A percentile compares a stretch with the other conserved stretches of the same genome.
Conservation (phyloP, 2,329 filamentous ascomycete species). For the Phaeosphaeria sp. region DNA sequence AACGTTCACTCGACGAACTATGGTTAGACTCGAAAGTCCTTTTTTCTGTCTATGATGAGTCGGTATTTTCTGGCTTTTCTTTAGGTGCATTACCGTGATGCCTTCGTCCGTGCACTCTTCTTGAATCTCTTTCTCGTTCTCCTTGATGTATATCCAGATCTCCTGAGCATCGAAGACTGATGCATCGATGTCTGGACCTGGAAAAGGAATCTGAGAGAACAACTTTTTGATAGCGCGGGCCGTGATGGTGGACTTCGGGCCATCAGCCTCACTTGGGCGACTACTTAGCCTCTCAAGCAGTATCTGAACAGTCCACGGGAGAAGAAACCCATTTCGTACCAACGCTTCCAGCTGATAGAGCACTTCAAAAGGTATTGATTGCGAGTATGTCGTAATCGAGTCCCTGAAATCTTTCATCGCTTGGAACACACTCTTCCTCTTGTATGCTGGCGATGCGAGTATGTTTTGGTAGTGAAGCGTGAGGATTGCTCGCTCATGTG, state of each 20-base stretch:
- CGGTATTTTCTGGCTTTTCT: neutral
- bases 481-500: neutral
- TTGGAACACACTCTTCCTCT: neutral
- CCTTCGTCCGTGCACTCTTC: neutral
- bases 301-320: neutral
- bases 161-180: neutral
- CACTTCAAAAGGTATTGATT: neutral
- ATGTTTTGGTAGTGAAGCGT: neutral
- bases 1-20: neutral
- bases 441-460: neutral
- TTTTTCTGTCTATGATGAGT: neutral
- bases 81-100: neutral
- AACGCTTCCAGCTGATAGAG: neutral
- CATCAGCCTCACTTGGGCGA: neutral
- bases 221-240: neutral
- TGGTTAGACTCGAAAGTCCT: neutral
- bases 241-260: neutral
- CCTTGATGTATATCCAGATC: neutral
- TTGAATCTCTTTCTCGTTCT: neutral
- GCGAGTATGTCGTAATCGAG: neutral
- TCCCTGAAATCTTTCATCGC: neutral
- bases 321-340: neutral
- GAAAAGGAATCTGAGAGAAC: neutral
- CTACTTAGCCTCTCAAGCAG: neutral
- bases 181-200: neutral